Evolutionary conservation across 176 grass and related monocot species (phyloP).

Genomic region (Ampelocalamus luodianensis): DNA sequence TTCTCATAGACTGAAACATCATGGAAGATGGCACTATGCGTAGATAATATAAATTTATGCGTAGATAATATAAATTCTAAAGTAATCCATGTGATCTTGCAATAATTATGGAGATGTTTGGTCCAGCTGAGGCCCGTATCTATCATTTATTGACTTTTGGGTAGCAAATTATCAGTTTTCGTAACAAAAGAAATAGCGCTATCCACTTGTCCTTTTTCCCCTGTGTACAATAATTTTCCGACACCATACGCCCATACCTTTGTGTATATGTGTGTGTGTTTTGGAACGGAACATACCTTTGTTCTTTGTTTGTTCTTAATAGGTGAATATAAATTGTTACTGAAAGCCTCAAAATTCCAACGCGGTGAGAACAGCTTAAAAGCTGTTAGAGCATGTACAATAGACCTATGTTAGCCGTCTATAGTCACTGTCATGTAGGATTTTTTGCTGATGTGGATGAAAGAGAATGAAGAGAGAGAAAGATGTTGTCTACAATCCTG

Average conservation of each 20-base stretch:
- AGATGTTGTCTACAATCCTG: no score
- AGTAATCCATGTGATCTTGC: background rate
- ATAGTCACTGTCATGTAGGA: no score
- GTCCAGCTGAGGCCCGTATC: background rate
- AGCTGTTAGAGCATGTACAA: no score
- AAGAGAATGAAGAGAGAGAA: no score
- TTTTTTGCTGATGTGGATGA: no score
- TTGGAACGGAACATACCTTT: background rate
- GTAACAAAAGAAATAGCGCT: background rate
- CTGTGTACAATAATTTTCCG: background rate
- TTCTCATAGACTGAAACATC: background rate
- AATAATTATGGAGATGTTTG: background rate
- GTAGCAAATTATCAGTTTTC: background rate
- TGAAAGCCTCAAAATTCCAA: no score
- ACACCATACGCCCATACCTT: background rate
- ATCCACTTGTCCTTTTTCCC: background rate
- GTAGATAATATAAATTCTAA: no score
- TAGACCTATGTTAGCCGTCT: no score
- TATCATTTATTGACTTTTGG: background rate
- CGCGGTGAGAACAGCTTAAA: no score
- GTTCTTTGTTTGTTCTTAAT: background rate
- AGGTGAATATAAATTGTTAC: background rate
- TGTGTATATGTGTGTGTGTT: background rate
- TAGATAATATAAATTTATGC: no score
- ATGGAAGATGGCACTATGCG: background rate